phyloP scores from a whole-genome alignment of 1,284 basidiomycete genomes.

The Austroboletus niveus region DNA sequence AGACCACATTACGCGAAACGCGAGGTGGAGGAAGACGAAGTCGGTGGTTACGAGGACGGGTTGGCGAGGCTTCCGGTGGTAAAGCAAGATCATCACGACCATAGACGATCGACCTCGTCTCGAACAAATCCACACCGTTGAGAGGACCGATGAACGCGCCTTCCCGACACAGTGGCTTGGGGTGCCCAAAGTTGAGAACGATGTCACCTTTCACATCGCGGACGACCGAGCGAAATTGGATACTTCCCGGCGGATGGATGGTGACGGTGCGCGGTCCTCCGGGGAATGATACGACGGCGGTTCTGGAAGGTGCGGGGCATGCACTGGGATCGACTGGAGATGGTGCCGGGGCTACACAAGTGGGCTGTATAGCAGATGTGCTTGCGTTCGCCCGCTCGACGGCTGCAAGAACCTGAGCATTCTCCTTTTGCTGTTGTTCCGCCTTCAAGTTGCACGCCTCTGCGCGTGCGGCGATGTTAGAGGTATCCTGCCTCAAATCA shows the following conservation, averaged over 20 bases:
- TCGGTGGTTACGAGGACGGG: neutral
- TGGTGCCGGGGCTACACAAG: neutral
- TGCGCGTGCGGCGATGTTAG: conserved; percentile 1
- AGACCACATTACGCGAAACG: too few species aligned
- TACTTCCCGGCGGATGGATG: conserved; percentile 25
- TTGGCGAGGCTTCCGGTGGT: neutral
- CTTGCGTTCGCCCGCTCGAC: neutral
- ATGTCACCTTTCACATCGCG: conserved; percentile 20
- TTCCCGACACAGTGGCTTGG: conserved; percentile 18
- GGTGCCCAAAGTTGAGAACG: conserved; percentile 14
- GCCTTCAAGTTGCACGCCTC: conserved; percentile 2
- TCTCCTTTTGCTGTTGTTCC: conserved; percentile 12
- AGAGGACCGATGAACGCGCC: conserved; percentile 19
- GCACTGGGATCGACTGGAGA: neutral
- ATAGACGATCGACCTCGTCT: conserved; percentile 11
- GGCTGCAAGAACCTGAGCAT: neutral
- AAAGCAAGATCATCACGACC: conserved; percentile 10
- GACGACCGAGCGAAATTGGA: conserved; percentile 11
- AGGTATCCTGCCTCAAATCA: conserved; percentile 9
- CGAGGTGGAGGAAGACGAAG: neutral
- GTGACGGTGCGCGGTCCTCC: conserved; percentile 27
- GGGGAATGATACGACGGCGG: conserved; percentile 20
- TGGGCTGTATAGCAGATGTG: neutral
- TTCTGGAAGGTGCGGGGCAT: neutral
- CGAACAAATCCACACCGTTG: neutral